A percentile compares a stretch with the other conserved stretches of the same genome.
Evolutionary conservation across 805 yeast species (phyloP).

Genomic region (Pichia heedii): DNA sequence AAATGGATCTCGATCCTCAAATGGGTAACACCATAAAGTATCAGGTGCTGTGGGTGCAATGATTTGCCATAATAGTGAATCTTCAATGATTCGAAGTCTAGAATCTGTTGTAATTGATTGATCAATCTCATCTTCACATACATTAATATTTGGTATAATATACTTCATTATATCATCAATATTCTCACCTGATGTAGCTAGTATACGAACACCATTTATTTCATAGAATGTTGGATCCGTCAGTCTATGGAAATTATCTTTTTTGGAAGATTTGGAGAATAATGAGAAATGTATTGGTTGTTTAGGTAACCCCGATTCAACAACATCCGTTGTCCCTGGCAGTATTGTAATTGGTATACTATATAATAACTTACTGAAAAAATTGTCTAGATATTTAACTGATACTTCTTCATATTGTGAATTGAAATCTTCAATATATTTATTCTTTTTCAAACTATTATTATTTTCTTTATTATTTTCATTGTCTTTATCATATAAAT

Average conservation of each 20-base stretch:
- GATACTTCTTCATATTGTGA: conserved; percentile 43
- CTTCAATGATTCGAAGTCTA: conserved; percentile 50
- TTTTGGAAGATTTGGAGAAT: conserved; percentile 34
- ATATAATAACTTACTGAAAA: conserved; percentile 45
- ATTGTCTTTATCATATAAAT: conserved; percentile 9
- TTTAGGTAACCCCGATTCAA: conserved; percentile 80
- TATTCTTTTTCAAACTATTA: conserved; percentile 21
- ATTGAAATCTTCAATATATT: conserved; percentile 44
- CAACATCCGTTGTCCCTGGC: conserved; percentile 85
- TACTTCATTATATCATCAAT: conserved; percentile 71
- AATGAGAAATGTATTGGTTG: conserved; percentile 79
- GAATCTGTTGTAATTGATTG: conserved; percentile 23
- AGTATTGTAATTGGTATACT: conserved; percentile 64
- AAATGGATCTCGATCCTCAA: conserved; percentile 69
- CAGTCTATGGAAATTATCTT: conserved; percentile 32
- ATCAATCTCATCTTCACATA: conserved; percentile 17
- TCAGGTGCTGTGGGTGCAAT: conserved; percentile 94
- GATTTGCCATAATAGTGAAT: conserved; percentile 75
- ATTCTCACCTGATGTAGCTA: conserved; percentile 83
- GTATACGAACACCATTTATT: conserved; percentile 42
- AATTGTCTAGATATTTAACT: conserved; percentile 46
- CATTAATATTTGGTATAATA: conserved; percentile 33
- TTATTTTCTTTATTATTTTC: background rate
- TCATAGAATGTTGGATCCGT: conserved; percentile 76
- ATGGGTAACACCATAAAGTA: conserved; percentile 87